Percentiles rank a stretch among this genome's conserved stretches.
Conservation (phyloP, 1,139 yeast species). For the Maudiozyma humilis region DNA sequence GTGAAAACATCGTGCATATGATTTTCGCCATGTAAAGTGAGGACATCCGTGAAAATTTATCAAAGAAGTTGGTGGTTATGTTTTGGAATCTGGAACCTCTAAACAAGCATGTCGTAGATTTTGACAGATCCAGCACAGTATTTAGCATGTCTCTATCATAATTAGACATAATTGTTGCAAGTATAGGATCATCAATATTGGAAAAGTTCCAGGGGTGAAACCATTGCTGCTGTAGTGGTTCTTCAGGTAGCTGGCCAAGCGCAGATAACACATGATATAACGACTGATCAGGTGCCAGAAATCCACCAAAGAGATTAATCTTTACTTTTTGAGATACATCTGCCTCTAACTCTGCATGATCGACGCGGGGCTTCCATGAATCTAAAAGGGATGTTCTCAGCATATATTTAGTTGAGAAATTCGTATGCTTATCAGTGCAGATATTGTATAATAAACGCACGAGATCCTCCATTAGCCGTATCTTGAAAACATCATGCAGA, state of each 20-base stretch:
- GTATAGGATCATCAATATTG: slow-evolving; percentile 16
- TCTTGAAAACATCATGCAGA: slow-evolving; percentile 20
- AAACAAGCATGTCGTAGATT: slow-evolving; percentile 34
- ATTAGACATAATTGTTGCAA: slow-evolving; percentile 39
- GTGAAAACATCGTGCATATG: slow-evolving; percentile 60
- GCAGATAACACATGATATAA: neutral
- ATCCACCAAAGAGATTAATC: slow-evolving; percentile 25
- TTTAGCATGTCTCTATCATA: slow-evolving; percentile 41
- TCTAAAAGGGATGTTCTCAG: slow-evolving; percentile 23
- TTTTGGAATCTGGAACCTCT: slow-evolving; percentile 74
- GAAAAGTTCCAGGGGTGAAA: slow-evolving; percentile 26
- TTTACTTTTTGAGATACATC: slow-evolving; percentile 14
- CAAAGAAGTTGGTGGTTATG: slow-evolving; percentile 39
- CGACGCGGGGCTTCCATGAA: slow-evolving; percentile 20
- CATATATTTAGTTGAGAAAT: slow-evolving; percentile 10
- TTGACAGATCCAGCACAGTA: slow-evolving; percentile 16
- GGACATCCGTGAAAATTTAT: slow-evolving; percentile 59
- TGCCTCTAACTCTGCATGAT: slow-evolving; percentile 10
- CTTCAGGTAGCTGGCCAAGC: slow-evolving; percentile 12
- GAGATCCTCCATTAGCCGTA: slow-evolving; percentile 21
- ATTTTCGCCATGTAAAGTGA: slow-evolving; percentile 58
- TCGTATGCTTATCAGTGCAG: slow-evolving; percentile 8
- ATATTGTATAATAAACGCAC: slow-evolving; percentile 21
- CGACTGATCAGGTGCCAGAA: slow-evolving; percentile 16
- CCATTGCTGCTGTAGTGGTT: slow-evolving; percentile 16